These are phyloP conservation scores for Chrysoporthe cubensis DNA, from an alignment of 2,329 filamentous ascomycete genomes.

Conservation along the genomic window DNA sequence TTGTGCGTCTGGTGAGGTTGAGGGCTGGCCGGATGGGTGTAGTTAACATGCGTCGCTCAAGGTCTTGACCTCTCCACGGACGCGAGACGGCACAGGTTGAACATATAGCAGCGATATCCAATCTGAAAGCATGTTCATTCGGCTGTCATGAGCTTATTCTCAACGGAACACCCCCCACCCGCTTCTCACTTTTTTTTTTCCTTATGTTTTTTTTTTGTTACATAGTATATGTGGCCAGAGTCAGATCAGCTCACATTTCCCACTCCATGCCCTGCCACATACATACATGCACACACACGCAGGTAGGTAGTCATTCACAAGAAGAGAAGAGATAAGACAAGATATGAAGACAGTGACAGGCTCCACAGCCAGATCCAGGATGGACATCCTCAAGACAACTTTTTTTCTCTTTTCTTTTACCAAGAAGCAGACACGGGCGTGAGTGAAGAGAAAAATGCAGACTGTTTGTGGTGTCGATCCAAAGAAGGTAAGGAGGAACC, in stretches of 20 bases:
- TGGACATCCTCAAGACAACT: background rate
- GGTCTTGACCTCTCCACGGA: too few relatives aligned
- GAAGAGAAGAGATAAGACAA: background rate
- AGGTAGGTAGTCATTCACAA: background rate
- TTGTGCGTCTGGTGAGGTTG: too few relatives aligned
- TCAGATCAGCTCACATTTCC: background rate
- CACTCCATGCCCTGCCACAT: background rate
- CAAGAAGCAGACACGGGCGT: background rate
- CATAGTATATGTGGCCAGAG: background rate
- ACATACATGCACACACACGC: background rate
- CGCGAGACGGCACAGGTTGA: too few relatives aligned
- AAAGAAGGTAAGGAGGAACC: background rate
- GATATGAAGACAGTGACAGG: background rate
- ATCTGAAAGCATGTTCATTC: too few relatives aligned
- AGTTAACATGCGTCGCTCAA: too few relatives aligned
- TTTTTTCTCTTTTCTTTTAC: constrained; percentile 5
- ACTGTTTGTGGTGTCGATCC: background rate
- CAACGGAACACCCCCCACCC: too few relatives aligned
- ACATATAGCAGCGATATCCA: too few relatives aligned
- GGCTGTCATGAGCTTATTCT: background rate
- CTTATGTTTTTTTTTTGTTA: background rate
- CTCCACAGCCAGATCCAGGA: background rate
- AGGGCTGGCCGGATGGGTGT: too few relatives aligned
- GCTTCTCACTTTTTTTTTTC: background rate
- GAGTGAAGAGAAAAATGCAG: background rate